phyloP scores from a whole-genome alignment of 1,284 basidiomycete species.

The Thecaphora frezii region DNA sequence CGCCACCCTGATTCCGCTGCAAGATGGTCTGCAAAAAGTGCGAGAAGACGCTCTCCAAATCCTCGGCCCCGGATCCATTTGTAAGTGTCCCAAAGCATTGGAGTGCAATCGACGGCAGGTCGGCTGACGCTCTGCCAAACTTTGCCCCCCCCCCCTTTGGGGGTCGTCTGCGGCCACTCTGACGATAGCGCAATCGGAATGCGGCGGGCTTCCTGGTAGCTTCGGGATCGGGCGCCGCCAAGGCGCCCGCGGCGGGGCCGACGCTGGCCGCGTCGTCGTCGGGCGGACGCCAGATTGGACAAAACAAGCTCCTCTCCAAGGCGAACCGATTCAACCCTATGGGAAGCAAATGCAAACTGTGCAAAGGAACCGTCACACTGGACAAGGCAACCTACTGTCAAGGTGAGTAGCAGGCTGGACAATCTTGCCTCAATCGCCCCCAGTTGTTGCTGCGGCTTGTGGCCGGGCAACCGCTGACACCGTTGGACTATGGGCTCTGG shows the following conservation, averaged over 20 bases:
- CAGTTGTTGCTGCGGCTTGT: no score
- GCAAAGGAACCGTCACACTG: constrained; percentile 29
- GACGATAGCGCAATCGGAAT: constrained; percentile 19
- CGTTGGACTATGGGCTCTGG: no score
- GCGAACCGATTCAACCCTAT: constrained; percentile 28
- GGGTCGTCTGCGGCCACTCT: no score
- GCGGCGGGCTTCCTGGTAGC: constrained; percentile 13
- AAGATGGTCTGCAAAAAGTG: constrained; percentile 36
- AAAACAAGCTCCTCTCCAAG: constrained; percentile 32
- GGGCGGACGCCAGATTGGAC: constrained; percentile 16
- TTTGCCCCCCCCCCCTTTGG: no score
- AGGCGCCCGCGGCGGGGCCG: not conserved
- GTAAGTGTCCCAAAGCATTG: constrained; percentile 7
- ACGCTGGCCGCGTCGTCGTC: constrained; percentile 1
- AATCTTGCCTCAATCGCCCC: no score
- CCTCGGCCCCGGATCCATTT: constrained; percentile 24
- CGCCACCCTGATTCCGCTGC: not conserved
- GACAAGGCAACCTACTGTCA: constrained; percentile 38
- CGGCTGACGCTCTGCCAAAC: no score
- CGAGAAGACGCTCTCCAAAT: constrained; percentile 20
- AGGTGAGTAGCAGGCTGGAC: constrained; percentile 16
- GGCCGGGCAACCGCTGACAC: no score
- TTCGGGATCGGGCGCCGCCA: constrained; percentile 6
- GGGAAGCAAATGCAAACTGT: constrained; percentile 35
- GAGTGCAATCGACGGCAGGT: no score